Base-by-base conservation (phyloP, 2,329 filamentous ascomycete species). In the Exophiala mesophila region DNA sequence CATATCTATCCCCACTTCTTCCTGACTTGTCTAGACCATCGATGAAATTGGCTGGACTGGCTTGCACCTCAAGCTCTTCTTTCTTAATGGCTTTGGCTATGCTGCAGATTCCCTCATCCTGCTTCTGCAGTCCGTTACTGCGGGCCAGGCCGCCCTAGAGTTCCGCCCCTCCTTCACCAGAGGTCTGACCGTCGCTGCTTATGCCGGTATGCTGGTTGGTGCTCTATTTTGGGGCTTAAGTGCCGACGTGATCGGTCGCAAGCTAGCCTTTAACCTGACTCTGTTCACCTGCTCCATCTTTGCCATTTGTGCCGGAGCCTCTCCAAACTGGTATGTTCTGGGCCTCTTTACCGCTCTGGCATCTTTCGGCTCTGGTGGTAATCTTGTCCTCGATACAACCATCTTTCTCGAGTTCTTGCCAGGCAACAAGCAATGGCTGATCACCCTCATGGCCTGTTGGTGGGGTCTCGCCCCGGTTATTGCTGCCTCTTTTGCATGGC, bases 201-300 rank as follows among this genome's bases (percentile, higher is more conserved):
- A 70, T 37, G 57, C 65, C 9, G 68, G 67, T 16, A 58, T 71
- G 48, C 55, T 70, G 4, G 54, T 64, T 1, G 68, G 68, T 9
- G 67, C 67, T 12, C 58, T 84, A 18, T 84, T 85, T 62, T 86
- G 82, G 81, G 82, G 82, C 2, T 16, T 34, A 73, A 54, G 56
- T 78, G 10, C 80, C 16, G 82, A 86, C 55, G 71, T 85, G 23
- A 79, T 85, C 47, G 82, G 82, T 4, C 71, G 82, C 31, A 75
- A 76, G 49, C 77, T 76, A 51, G 82, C 82, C 4, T 87, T 86
- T 65, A 85, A 85, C 55, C 63, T 77, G 16, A 79, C 77, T 2
- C 67, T 85, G 8, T 72, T 85, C 54, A 68, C 84, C 43, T 80
- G 75, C 55, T 74, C 77, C 3, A 58, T 77, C 4, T 79, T 81